Conservation (phyloP, 208 protist species). For the Angomonas deanei region DNA sequence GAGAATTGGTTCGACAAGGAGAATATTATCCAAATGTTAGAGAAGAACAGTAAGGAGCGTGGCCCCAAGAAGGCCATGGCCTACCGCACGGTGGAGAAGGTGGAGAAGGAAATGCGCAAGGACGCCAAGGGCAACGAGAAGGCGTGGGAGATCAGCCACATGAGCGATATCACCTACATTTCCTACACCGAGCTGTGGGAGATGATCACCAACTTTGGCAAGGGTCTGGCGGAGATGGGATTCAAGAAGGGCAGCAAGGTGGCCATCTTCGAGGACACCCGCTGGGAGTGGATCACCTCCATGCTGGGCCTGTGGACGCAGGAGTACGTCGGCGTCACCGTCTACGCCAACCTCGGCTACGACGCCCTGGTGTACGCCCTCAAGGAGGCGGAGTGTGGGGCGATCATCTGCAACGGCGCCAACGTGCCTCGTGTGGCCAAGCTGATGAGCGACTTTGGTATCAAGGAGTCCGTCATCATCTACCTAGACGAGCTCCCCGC, state of each 20-base stretch:
- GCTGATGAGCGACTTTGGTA: constrained; percentile 18
- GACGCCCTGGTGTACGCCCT: constrained; percentile 78
- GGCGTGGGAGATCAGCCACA: constrained; percentile 39
- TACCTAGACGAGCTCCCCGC: constrained; percentile 63
- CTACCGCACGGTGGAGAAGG: constrained; percentile 38
- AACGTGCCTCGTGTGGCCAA: constrained; percentile 36
- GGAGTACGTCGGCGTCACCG: constrained; percentile 57
- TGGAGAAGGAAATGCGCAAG: constrained; percentile 27
- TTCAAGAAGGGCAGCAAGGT: constrained; percentile 28
- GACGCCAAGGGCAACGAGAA: constrained; percentile 45
- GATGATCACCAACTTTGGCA: constrained; percentile 42
- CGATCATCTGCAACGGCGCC: constrained; percentile 75
- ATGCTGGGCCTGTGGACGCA: constrained; percentile 70
- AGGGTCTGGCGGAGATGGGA: constrained; percentile 51
- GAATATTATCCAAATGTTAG: constrained; percentile 39
- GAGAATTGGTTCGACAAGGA: constrained; percentile 30
- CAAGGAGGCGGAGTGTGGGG: constrained; percentile 53
- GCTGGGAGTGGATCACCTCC: constrained; percentile 81
- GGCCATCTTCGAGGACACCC: constrained; percentile 82
- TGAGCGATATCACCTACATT: constrained; percentile 44
- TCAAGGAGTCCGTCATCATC: constrained; percentile 35
- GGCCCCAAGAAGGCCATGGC: constrained; percentile 29
- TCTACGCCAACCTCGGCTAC: constrained; percentile 84
- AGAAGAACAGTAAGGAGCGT: constrained; percentile 23
- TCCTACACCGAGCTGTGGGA: constrained; percentile 56